Percentiles rank a stretch among this genome's conserved stretches.
Conservation (phyloP, 441 rosid species). For the Raphanus hybrid region DNA sequence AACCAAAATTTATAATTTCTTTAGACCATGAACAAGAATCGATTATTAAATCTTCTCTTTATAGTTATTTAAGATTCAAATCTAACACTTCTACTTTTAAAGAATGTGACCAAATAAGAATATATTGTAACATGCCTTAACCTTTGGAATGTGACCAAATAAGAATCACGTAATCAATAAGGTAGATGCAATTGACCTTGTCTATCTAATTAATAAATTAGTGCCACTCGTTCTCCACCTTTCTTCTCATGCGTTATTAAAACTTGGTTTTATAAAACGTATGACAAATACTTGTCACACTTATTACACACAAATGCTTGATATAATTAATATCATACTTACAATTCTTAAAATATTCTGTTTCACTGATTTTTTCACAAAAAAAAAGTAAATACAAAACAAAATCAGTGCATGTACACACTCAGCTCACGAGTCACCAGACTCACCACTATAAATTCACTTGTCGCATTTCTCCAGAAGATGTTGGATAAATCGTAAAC, state of each 20-base stretch:
- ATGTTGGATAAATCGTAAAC: constrained; percentile 45
- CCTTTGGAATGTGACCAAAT: neutral
- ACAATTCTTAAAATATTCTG: neutral
- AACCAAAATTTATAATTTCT: no score
- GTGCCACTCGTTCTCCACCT: neutral
- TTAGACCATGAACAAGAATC: neutral
- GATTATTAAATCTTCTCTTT: no score
- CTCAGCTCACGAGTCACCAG: neutral
- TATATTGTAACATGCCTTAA: neutral
- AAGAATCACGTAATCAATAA: neutral
- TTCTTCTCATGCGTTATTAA: neutral
- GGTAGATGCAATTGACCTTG: neutral
- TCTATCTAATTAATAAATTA: neutral
- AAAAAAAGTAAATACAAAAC: neutral
- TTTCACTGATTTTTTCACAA: neutral
- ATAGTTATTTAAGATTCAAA: no score
- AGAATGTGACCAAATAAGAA: no score
- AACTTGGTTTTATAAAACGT: neutral
- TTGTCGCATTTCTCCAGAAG: constrained; percentile 19
- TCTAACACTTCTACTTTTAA: neutral
- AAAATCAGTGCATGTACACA: neutral
- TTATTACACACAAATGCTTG: neutral
- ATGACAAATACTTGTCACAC: neutral
- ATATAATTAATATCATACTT: neutral
- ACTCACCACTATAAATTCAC: constrained; percentile 1